These are phyloP conservation scores for Trebouxiophyceae sp. DNA, from an alignment of 163 green algal genomes.

Conservation along the genomic window DNA sequence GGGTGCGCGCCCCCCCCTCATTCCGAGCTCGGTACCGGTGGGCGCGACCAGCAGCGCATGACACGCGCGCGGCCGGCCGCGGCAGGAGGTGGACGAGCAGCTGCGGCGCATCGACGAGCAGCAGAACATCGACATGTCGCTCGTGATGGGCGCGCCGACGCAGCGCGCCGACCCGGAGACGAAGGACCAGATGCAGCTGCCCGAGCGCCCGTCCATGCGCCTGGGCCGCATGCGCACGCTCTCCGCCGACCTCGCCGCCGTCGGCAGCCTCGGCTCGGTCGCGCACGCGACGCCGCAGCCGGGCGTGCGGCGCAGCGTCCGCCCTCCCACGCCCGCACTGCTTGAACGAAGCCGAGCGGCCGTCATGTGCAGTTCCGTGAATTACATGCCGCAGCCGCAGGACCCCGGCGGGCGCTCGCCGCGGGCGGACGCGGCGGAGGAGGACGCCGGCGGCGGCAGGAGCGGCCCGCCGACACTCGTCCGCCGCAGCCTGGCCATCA, in stretches of 20 bases:
- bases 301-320: background rate
- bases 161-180: background rate
- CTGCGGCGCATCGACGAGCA: conserved; percentile 15
- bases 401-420: no score
- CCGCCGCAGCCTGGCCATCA: no score
- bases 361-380: no score
- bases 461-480: no score
- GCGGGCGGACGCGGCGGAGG: no score
- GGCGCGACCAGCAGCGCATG: background rate
- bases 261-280: background rate
- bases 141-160: conserved; percentile 9
- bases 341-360: no score
- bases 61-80: background rate
- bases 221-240: conserved; percentile 10
- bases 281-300: background rate
- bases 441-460: no score
- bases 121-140: conserved; percentile 21
- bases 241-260: conserved; percentile 2
- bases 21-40: background rate
- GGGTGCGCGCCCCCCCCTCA: background rate
- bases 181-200: conserved; percentile 1
- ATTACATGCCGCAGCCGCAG: no score
- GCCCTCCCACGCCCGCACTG: no score
- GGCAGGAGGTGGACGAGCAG: conserved; percentile 19
- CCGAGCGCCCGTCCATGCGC: conserved; percentile 6